phyloP scores from a whole-genome alignment of 2,329 filamentous ascomycete genomes.

The Calonectria crousiana region DNA sequence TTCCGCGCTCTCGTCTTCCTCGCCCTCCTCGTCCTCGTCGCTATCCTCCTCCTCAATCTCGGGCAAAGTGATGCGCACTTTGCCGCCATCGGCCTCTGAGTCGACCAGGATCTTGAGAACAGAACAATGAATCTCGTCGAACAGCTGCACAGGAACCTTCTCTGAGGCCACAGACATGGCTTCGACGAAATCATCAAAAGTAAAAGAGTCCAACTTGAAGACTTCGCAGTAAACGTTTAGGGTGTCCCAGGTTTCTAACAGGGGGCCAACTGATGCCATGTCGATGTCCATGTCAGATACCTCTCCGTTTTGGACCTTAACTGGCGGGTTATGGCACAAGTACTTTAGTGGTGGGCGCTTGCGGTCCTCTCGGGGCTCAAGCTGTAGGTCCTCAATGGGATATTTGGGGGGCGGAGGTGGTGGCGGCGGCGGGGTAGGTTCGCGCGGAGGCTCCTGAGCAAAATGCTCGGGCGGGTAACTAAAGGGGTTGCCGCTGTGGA shows the following conservation, averaged over 20 bases:
- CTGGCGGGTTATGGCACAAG: slow-evolving; percentile 74
- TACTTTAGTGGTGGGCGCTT: slow-evolving; percentile 83
- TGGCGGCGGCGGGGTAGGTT: slow-evolving; percentile 67
- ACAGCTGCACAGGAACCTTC: slow-evolving; percentile 82
- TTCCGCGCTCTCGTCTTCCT: slow-evolving; percentile 65
- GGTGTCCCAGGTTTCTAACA: slow-evolving; percentile 95
- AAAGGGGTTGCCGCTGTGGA: slow-evolving; percentile 59
- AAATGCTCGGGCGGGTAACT: slow-evolving; percentile 59
- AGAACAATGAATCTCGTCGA: slow-evolving; percentile 92
- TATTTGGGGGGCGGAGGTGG: slow-evolving; percentile 88
- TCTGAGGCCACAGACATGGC: slow-evolving; percentile 83
- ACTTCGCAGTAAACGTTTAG: slow-evolving; percentile 98
- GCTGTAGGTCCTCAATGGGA: slow-evolving; percentile 92
- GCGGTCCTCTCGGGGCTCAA: slow-evolving; percentile 75
- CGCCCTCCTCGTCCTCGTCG: slow-evolving; percentile 72
- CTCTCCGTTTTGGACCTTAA: slow-evolving; percentile 56
- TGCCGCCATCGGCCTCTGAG: slow-evolving; percentile 79
- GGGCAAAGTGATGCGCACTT: slow-evolving; percentile 82
- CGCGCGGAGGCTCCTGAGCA: slow-evolving; percentile 46
- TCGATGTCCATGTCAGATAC: slow-evolving; percentile 65
- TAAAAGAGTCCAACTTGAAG: slow-evolving; percentile 95
- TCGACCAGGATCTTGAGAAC: slow-evolving; percentile 89
- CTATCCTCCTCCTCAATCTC: slow-evolving; percentile 79
- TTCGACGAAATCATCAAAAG: slow-evolving; percentile 95
- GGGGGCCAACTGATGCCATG: slow-evolving; percentile 86